Evolutionary conservation across 1,284 basidiomycete species (phyloP).

Genomic region (Leccinum pachyderme): DNA sequence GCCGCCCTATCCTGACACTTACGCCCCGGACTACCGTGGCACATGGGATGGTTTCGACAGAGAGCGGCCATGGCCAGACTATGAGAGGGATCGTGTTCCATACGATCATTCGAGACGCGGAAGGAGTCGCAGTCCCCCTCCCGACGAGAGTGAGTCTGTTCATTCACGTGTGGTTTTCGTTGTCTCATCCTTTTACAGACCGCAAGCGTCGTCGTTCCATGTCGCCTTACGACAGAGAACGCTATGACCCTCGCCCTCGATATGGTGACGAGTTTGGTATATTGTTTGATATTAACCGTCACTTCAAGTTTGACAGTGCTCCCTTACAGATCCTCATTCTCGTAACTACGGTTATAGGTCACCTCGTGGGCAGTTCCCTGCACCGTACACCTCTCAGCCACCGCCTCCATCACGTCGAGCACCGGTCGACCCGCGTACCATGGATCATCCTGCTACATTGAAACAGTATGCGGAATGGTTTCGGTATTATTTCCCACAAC

Average conservation of each 20-base stretch:
- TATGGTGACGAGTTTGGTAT: slow-evolving; percentile 78
- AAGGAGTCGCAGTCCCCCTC: slow-evolving; percentile 69
- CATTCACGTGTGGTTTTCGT: background rate
- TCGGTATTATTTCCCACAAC: slow-evolving; percentile 72
- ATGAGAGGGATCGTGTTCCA: slow-evolving; percentile 64
- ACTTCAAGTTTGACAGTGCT: slow-evolving; percentile 10
- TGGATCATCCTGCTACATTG: slow-evolving; percentile 78
- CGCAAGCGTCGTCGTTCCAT: slow-evolving; percentile 82
- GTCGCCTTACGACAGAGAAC: slow-evolving; percentile 79
- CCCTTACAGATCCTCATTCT: slow-evolving; percentile 56
- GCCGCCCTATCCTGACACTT: slow-evolving; percentile 56
- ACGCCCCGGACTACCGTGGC: slow-evolving; percentile 53
- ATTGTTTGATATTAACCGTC: slow-evolving; percentile 2
- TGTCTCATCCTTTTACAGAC: slow-evolving; percentile 37
- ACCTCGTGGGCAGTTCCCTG: slow-evolving; percentile 50
- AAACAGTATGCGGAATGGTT: slow-evolving; percentile 93
- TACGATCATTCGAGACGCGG: slow-evolving; percentile 62
- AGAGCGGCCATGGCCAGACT: slow-evolving; percentile 61
- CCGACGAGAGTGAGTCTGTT: slow-evolving; percentile 60
- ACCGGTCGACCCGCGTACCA: slow-evolving; percentile 77
- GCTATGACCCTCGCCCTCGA: slow-evolving; percentile 77
- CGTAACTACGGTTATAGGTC: slow-evolving; percentile 62
- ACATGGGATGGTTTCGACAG: slow-evolving; percentile 71
- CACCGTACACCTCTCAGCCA: slow-evolving; percentile 42
- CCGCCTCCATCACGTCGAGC: slow-evolving; percentile 46